These are phyloP conservation scores for Coelastrella sp. DNA, from an alignment of 139 green algal species.

Conservation along the genomic window DNA sequence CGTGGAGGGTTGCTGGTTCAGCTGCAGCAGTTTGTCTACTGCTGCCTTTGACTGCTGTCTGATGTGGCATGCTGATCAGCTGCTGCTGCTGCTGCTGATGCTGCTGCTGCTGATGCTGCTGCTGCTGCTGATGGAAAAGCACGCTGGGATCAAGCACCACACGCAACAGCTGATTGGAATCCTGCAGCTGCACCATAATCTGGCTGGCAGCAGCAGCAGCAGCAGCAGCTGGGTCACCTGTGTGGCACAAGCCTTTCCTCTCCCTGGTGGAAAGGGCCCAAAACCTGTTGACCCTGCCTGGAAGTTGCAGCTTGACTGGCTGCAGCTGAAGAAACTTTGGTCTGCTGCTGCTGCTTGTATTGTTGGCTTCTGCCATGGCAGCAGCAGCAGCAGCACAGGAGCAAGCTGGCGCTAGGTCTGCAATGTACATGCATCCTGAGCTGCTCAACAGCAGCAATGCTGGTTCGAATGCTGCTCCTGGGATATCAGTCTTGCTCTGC, in stretches of 20 bases:
- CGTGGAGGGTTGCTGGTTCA: neutral
- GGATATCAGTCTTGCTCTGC: no score
- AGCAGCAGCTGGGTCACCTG: neutral
- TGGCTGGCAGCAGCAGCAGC: neutral
- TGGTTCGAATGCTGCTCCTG: no score
- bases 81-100: neutral
- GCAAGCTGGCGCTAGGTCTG: neutral
- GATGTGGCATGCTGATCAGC: no score
- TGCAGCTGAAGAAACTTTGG: neutral
- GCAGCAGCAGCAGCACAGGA: no score
- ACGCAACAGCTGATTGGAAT: neutral
- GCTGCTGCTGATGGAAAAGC: neutral
- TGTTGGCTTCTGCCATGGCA: neutral
- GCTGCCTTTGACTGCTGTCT: no score
- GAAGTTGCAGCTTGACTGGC: neutral
- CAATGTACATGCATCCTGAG: conserved; percentile 4
- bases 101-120: neutral
- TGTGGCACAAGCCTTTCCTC: neutral
- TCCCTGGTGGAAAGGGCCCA: neutral
- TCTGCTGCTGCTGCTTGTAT: neutral
- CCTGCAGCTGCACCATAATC: conserved; percentile 15
- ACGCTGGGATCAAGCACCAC: neutral
- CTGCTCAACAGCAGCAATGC: conserved; percentile 25
- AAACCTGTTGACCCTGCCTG: neutral
- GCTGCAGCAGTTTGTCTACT: no score